phyloP scores from a whole-genome alignment of 2,329 filamentous ascomycete species.

The Scedosporium aurantiacum region DNA sequence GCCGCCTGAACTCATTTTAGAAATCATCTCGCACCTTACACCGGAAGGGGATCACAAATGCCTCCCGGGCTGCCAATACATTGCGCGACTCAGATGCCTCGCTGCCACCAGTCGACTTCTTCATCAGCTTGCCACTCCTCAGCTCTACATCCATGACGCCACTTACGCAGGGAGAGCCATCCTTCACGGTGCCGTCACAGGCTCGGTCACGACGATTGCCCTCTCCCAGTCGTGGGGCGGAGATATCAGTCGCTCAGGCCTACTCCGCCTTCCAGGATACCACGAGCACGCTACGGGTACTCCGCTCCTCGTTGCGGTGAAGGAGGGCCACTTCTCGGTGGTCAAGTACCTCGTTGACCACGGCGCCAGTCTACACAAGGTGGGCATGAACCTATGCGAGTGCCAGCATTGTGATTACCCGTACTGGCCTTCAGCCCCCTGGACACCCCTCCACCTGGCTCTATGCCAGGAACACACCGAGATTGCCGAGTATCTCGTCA shows the following conservation, averaged over 20 bases:
- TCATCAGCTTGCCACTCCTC: not conserved
- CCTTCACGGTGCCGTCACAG: conserved; percentile 1
- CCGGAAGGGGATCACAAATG: not conserved
- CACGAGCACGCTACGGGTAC: not conserved
- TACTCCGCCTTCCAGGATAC: not conserved
- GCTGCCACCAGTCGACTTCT: not conserved
- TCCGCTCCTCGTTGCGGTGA: conserved; percentile 4
- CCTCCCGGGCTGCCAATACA: not conserved
- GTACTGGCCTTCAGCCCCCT: conserved; percentile 2
- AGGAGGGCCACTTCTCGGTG: not conserved
- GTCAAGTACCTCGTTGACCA: conserved; percentile 3
- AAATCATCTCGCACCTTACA: conserved; percentile 4
- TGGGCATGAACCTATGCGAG: not conserved
- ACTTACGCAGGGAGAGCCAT: conserved; percentile 1
- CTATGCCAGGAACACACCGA: conserved; percentile 1
- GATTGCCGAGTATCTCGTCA: conserved; percentile 4
- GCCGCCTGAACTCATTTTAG: conserved; percentile 3
- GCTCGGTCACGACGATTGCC: not conserved
- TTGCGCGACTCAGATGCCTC: not conserved
- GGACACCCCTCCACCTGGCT: conserved; percentile 4
- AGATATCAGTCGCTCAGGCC: not conserved
- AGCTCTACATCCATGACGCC: conserved; percentile 5
- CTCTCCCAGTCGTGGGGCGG: conserved; percentile 2
- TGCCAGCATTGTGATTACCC: conserved; percentile 5
- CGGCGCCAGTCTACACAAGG: not conserved